Conservation (phyloP, 129 eudicot genomes). For the Glebionis coronaria region DNA sequence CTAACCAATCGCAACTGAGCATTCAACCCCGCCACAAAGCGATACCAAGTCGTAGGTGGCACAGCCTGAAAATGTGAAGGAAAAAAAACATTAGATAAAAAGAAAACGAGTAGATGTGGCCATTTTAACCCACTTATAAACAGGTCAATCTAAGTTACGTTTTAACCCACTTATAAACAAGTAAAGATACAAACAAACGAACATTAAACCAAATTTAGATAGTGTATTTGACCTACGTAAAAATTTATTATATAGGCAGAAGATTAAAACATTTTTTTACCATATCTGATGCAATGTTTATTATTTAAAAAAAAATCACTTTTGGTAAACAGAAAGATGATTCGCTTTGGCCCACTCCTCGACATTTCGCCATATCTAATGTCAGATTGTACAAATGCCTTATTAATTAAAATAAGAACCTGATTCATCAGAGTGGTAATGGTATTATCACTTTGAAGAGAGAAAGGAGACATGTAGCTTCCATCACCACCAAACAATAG, state of each 20-base stretch:
- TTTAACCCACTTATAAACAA: too few relatives aligned
- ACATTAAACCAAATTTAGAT: too few relatives aligned
- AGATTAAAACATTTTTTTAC: too few relatives aligned
- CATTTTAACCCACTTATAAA: too few relatives aligned
- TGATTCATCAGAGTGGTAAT: constrained; percentile 91
- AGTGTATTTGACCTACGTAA: too few relatives aligned
- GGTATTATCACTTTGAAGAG: constrained; percentile 81
- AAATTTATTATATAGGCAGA: too few relatives aligned
- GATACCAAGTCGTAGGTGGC: constrained; percentile 94
- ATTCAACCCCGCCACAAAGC: constrained; percentile 94
- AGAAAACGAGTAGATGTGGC: background rate
- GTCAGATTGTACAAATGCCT: background rate
- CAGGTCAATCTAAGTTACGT: too few relatives aligned
- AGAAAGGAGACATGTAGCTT: constrained; percentile 87
- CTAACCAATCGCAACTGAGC: constrained; percentile 90
- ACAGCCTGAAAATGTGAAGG: constrained; percentile 50
- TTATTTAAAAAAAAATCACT: too few relatives aligned
- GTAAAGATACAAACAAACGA: too few relatives aligned
- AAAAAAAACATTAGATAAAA: background rate
- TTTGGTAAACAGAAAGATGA: background rate
- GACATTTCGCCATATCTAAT: background rate
- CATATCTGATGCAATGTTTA: too few relatives aligned
- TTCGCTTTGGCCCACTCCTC: background rate
- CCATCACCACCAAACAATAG: constrained; percentile 93
- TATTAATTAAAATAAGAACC: constrained; percentile 39